Evolutionary conservation across 2,329 filamentous ascomycete genomes (phyloP).

Genomic region (Macrophomina tecta): DNA sequence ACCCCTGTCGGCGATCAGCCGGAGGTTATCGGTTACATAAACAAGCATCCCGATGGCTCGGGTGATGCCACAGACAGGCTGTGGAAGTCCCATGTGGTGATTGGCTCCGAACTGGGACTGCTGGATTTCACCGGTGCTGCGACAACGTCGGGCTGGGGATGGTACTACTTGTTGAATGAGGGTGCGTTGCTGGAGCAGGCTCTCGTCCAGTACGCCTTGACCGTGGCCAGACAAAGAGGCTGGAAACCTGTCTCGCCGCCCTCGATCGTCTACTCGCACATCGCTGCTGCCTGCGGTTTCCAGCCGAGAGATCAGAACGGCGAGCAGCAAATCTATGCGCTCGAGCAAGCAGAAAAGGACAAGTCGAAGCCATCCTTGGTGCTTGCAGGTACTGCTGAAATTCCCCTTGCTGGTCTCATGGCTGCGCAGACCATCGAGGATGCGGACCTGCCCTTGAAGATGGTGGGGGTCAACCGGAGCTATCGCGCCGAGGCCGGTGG

Average conservation of each 20-base stretch:
- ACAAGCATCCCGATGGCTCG: slow-evolving; percentile 63
- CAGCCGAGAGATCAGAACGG: slow-evolving; percentile 88
- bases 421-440: slow-evolving; percentile 73
- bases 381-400: slow-evolving; percentile 90
- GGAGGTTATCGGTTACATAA: slow-evolving; percentile 76
- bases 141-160: slow-evolving; percentile 91
- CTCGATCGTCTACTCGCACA: slow-evolving; percentile 88
- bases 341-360: slow-evolving; percentile 71
- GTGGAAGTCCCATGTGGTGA: slow-evolving; percentile 81
- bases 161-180: slow-evolving; percentile 95
- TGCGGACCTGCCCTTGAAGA: slow-evolving; percentile 73
- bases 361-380: slow-evolving; percentile 69
- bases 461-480: slow-evolving; percentile 86
- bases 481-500: slow-evolving; percentile 95
- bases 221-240: slow-evolving; percentile 72
- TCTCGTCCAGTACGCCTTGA: slow-evolving; percentile 82
- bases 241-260: slow-evolving; percentile 86
- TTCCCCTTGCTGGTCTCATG: slow-evolving; percentile 89
- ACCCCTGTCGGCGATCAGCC: slow-evolving; percentile 76
- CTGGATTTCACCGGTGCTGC: slow-evolving; percentile 86
- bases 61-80: slow-evolving; percentile 49
- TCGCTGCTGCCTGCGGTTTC: slow-evolving; percentile 90
- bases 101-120: slow-evolving; percentile 85
- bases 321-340: slow-evolving; percentile 88
- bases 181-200: slow-evolving; percentile 95